Conservation (phyloP, 768 basidiomycete genomes). For the Lactarius vividus region DNA sequence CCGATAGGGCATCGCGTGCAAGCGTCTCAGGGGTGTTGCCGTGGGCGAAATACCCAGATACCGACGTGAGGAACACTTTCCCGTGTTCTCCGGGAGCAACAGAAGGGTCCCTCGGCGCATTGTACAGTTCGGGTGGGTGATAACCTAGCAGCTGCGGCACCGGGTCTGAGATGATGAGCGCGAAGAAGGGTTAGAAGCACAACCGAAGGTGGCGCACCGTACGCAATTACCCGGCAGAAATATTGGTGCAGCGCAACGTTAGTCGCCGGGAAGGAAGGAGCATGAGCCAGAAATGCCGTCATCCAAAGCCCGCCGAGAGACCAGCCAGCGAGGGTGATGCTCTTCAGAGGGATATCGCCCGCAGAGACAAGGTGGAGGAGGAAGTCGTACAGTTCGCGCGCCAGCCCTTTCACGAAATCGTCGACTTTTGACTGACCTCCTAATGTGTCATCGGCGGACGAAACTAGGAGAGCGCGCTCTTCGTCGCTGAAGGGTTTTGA, state of each 20-base stretch:
- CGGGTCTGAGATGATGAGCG: background rate
- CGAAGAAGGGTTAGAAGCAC: background rate
- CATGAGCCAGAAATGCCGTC: background rate
- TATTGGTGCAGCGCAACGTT: background rate
- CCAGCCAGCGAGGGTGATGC: background rate
- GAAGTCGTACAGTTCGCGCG: background rate
- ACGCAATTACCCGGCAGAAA: background rate
- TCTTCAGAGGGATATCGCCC: background rate
- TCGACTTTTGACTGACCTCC: background rate
- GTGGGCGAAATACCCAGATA: background rate
- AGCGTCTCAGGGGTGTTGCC: background rate
- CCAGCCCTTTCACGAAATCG: background rate
- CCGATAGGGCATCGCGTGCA: background rate
- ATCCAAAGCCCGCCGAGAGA: background rate
- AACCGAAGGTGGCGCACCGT: background rate
- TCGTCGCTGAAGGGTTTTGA: constrained; percentile 2
- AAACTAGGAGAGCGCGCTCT: background rate
- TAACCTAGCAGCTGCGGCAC: background rate
- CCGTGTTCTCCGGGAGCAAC: background rate
- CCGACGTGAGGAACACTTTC: background rate
- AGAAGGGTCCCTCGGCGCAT: background rate
- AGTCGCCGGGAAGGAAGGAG: background rate
- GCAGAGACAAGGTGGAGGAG: background rate
- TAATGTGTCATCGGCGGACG: background rate
- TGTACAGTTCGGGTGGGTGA: background rate